Evolutionary conservation across 257 asterid species (phyloP).

Genomic region (Lavandula angustifolia): DNA sequence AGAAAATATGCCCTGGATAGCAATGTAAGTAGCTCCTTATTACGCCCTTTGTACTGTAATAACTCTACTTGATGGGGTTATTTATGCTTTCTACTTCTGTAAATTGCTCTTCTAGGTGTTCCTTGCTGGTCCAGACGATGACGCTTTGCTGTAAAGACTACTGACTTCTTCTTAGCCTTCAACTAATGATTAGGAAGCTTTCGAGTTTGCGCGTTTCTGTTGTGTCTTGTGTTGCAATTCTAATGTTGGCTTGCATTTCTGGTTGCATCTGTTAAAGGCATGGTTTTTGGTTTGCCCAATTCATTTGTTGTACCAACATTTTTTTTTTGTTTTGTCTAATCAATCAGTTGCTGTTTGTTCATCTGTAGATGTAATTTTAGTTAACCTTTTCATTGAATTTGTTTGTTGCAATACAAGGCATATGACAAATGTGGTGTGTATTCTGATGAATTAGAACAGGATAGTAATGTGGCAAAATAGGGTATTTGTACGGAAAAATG

Average conservation of each 20-base stretch:
- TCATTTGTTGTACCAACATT: conserved; percentile 59
- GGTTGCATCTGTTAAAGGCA: conserved; percentile 58
- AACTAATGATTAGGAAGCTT: conserved; percentile 36
- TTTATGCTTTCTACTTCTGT: not conserved
- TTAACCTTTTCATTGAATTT: not conserved
- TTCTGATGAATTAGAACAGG: not conserved
- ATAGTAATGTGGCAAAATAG: too few species aligned
- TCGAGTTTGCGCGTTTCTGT: conserved; percentile 41
- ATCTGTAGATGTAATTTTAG: conserved; percentile 21
- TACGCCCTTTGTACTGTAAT: not conserved
- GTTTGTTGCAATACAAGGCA: not conserved
- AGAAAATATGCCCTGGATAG: conserved; percentile 83
- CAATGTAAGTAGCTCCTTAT: conserved; percentile 61
- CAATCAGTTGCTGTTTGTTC: conserved; percentile 42
- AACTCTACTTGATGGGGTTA: not conserved
- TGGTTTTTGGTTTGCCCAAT: conserved; percentile 71
- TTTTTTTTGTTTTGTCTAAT: conserved; percentile 37
- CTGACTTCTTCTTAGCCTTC: conserved; percentile 41
- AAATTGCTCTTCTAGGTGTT: conserved; percentile 42
- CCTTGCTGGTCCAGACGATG: conserved; percentile 98
- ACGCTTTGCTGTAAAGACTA: conserved; percentile 74
- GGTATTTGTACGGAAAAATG: too few species aligned
- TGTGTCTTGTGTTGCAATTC: conserved; percentile 26
- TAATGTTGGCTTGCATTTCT: conserved; percentile 39
- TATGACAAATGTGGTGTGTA: not conserved